These are phyloP conservation scores for Dissophora ornata DNA, from an alignment of 192 early-diverging fungal species.

Conservation along the genomic window DNA sequence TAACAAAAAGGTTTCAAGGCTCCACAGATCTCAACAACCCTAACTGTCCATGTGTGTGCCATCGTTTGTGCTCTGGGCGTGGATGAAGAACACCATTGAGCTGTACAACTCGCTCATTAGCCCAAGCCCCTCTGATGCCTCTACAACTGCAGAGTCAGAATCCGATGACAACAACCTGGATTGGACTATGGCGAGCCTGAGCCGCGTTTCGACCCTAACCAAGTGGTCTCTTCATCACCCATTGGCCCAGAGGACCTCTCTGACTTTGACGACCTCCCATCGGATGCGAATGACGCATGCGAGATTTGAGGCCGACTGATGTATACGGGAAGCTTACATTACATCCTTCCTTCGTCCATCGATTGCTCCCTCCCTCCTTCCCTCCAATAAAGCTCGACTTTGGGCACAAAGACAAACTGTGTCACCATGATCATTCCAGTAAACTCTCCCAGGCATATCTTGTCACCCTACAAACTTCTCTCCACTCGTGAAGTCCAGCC, in stretches of 20 bases:
- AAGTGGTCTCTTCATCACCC: constrained; percentile 24
- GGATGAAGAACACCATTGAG: constrained; percentile 24
- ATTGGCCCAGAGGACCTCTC: constrained; percentile 14
- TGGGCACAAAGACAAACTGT: too few species aligned
- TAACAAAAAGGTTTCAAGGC: constrained; percentile 7
- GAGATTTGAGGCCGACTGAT: too few species aligned
- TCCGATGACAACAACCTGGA: constrained; percentile 10
- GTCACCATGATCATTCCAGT: too few species aligned
- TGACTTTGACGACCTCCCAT: constrained; percentile 4
- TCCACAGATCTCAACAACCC: constrained; percentile 14
- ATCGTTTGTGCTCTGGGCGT: constrained; percentile 10
- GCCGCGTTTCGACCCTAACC: constrained; percentile 24
- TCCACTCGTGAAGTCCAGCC: too few species aligned
- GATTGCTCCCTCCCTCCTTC: too few species aligned
- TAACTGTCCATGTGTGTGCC: constrained; percentile 18
- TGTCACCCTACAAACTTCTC: too few species aligned
- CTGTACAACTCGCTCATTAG: constrained; percentile 27
- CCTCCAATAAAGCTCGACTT: too few species aligned
- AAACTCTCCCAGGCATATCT: too few species aligned
- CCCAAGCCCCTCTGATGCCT: constrained; percentile 6
- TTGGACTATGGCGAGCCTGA: constrained; percentile 20
- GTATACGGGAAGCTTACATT: too few species aligned
- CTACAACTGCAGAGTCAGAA: constrained; percentile 9
- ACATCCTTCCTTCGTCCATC: too few species aligned
- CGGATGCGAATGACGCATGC: too few species aligned